Evolutionary conservation across 1,284 basidiomycete genomes (phyloP).

Genomic region (Amylostereum areolatum): DNA sequence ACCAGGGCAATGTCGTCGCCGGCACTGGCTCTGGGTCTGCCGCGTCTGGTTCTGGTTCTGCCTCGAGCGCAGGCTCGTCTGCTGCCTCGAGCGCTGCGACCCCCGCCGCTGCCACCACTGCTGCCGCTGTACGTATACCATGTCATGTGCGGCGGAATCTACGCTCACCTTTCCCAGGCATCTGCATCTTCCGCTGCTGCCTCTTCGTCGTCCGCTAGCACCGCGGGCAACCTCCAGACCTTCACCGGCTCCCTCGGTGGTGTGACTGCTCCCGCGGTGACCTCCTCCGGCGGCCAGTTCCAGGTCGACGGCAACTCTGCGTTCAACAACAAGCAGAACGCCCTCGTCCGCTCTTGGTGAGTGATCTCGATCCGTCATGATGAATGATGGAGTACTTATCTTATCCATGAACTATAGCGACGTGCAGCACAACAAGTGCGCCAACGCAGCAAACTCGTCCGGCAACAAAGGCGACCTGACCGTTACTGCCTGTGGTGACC

Average conservation of each 20-base stretch:
- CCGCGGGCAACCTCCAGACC: conserved; percentile 43
- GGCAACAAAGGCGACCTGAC: conserved; percentile 34
- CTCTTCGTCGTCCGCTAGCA: conserved; percentile 15
- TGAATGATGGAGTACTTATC: too few species aligned
- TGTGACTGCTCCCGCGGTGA: conserved; percentile 39
- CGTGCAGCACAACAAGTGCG: conserved; percentile 49
- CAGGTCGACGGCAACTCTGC: conserved; percentile 38
- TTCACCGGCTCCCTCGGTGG: conserved; percentile 51
- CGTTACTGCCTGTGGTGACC: conserved; percentile 44
- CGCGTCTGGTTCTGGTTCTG: conserved; percentile 4
- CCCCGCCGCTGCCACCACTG: conserved; percentile 13
- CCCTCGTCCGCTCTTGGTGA: conserved; percentile 44
- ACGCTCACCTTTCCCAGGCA: neutral
- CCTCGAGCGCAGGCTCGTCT: conserved; percentile 10
- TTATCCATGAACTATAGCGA: conserved; percentile 27
- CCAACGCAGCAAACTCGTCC: conserved; percentile 28
- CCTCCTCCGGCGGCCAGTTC: conserved; percentile 38
- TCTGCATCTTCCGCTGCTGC: conserved; percentile 10
- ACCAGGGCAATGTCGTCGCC: conserved; percentile 1
- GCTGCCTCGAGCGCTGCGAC: conserved; percentile 18
- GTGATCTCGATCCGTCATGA: neutral
- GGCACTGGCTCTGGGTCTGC: conserved; percentile 5
- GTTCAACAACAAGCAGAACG: conserved; percentile 45
- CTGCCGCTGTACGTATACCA: conserved; percentile 8
- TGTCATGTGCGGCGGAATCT: neutral